A percentile compares a stretch with the other conserved stretches of the same genome.
Evolutionary conservation across 305 asterid genomes (phyloP).

Genomic region (Solanum hybrid): DNA sequence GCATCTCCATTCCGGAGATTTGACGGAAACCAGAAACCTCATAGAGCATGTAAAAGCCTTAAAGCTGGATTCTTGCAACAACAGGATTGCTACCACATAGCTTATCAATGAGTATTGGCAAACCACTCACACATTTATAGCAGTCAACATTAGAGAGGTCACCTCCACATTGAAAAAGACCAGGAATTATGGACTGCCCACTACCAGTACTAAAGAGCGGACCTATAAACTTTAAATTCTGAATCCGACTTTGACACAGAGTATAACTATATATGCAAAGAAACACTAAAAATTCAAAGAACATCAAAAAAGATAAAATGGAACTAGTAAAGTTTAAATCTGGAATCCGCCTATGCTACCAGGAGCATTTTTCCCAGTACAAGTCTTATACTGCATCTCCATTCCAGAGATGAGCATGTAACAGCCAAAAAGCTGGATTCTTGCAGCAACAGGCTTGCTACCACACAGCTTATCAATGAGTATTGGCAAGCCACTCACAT

Average conservation of each 20-base stretch:
- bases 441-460: slow-evolving; percentile 51
- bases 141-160: slow-evolving; percentile 27
- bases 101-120: slow-evolving; percentile 69
- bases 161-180: not conserved
- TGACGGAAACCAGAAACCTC: slow-evolving; percentile 33
- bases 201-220: not conserved
- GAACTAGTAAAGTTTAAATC: not conserved
- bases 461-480: slow-evolving; percentile 80
- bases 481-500: slow-evolving; percentile 64
- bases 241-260: not conserved
- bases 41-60: not conserved
- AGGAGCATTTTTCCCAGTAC: slow-evolving; percentile 81
- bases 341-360: not conserved
- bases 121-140: slow-evolving; percentile 55
- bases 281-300: not conserved
- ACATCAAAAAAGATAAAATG: not conserved
- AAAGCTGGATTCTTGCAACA: slow-evolving; percentile 75
- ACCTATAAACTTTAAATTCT: not conserved
- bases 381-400: slow-evolving; percentile 78
- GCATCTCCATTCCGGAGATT: slow-evolving; percentile 79
- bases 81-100: slow-evolving; percentile 57
- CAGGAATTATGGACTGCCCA: not conserved
- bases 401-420: slow-evolving; percentile 44
- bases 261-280: not conserved
- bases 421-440: slow-evolving; percentile 48